Base-by-base conservation (phyloP, 2,329 filamentous ascomycete genomes). In the Neofusicoccum kwambonambiense region DNA sequence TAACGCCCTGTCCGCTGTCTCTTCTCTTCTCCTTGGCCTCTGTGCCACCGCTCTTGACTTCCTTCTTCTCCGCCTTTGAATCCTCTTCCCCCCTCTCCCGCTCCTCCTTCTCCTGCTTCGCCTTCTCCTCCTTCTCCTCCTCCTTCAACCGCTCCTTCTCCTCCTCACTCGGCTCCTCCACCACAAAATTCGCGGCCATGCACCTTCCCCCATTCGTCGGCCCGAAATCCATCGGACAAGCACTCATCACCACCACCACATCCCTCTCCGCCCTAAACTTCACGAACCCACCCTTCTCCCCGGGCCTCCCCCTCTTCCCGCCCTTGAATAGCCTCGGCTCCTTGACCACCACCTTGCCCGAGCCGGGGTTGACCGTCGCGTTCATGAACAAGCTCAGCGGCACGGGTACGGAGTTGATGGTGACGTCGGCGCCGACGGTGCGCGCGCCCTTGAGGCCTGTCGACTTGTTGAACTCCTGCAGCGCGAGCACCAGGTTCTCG, bases 401-500 rank as follows among this genome's bases (percentile, higher is more conserved):
- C 13, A 79, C 79, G 0, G 81, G 81, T 13, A 79, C 79, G 58
- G 75, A 77, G 66, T 82, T 82, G 69, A 82, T 79, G 0, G 79
- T 81, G 44, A 82, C 79, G 19, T 82, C 79, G 6, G 80, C 79
- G 27, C 81, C 81, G 3, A 83, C 74, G 22, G 77, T 78, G 63
- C 80, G 80, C 1, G 78, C 73, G 15, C 80, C 81, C 64, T 81
- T 80, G 19, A 83, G 69, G 0, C 80, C 80, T 6, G 78, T 78
- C 17, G 76, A 75, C 66, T 80, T 78, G 69, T 83, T 82, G 39
- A 82, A 70, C 66, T 82, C 79, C 61, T 81, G 79, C 31, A 83
- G 74, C 7, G 81, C 81, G 5, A 82, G 75, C 1, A 82, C 80
- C 3, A 82, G 75, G 67, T 83, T 83, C 70, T 82, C 80, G 0